phyloP scores from a whole-genome alignment of 495 filamentous ascomycete genomes.

The Aeminium ludgeri region DNA sequence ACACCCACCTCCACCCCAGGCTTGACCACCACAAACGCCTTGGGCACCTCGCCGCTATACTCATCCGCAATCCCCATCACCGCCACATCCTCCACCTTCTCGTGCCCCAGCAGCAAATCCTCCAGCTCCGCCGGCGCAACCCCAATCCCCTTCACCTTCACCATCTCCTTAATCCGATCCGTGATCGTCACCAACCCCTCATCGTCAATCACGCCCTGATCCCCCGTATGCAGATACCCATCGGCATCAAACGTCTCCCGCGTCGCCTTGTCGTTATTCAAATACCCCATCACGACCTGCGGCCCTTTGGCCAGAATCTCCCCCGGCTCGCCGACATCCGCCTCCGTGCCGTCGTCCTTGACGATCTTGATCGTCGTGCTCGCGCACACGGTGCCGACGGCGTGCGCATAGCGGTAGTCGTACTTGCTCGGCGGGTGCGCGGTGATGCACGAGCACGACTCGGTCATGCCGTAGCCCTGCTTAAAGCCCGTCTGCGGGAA shows the following conservation, averaged over 20 bases:
- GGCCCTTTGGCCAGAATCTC: conserved; percentile 44
- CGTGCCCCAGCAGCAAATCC: conserved; percentile 41
- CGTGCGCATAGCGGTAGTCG: conserved; percentile 39
- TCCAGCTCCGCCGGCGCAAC: conserved; percentile 58
- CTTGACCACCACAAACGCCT: conserved; percentile 46
- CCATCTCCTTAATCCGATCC: conserved; percentile 64
- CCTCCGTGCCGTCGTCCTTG: conserved; percentile 32
- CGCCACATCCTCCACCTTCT: conserved; percentile 41
- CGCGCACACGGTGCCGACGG: conserved; percentile 42
- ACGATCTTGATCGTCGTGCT: conserved; percentile 47
- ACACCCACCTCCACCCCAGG: conserved; percentile 16
- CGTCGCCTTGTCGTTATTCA: conserved; percentile 37
- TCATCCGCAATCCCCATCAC: conserved; percentile 43
- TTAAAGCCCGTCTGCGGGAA: conserved; percentile 49
- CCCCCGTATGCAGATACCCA: conserved; percentile 49
- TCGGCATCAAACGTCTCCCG: conserved; percentile 42
- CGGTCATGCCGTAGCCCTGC: conserved; percentile 54
- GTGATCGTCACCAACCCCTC: conserved; percentile 50
- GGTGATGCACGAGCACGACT: conserved; percentile 46
- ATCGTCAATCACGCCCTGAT: conserved; percentile 41
- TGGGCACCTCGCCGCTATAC: conserved; percentile 44
- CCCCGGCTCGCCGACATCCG: conserved; percentile 34
- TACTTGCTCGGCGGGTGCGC: conserved; percentile 37
- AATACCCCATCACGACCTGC: conserved; percentile 42
- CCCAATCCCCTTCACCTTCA: conserved; percentile 57